Evolutionary conservation across 2,329 filamentous ascomycete genomes (phyloP).

Genomic region (Aschersonia sp.): DNA sequence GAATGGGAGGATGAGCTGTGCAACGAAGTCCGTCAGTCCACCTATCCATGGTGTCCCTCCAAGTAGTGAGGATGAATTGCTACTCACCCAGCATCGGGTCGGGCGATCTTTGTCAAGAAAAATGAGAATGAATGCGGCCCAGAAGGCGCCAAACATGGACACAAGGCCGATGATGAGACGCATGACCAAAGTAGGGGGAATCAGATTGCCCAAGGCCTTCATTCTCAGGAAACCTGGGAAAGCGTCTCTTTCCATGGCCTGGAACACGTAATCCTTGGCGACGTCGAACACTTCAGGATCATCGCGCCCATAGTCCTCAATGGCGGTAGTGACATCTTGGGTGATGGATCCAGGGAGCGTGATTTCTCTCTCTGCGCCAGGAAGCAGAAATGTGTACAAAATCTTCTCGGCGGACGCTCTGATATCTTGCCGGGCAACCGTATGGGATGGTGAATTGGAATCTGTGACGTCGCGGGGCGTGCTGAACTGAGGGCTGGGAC

Average conservation of each 20-base stretch:
- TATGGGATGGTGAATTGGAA: slow-evolving; percentile 70
- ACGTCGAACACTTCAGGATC: slow-evolving; percentile 95
- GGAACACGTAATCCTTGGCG: slow-evolving; percentile 98
- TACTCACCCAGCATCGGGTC: slow-evolving; percentile 72
- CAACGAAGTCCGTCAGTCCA: slow-evolving; percentile 7
- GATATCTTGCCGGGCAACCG: slow-evolving; percentile 79
- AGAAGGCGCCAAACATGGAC: slow-evolving; percentile 82
- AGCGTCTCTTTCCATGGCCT: slow-evolving; percentile 99
- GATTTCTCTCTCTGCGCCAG: slow-evolving; percentile 92
- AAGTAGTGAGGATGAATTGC: too few relatives aligned
- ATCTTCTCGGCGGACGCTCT: slow-evolving; percentile 93
- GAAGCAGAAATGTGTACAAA: slow-evolving; percentile 90
- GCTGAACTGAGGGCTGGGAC: slow-evolving; percentile 42
- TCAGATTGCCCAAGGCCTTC: slow-evolving; percentile 90
- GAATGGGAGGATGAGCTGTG: slow-evolving; percentile 66
- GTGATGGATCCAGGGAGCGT: slow-evolving; percentile 81
- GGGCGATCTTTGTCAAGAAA: slow-evolving; percentile 65
- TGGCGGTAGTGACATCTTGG: slow-evolving; percentile 68
- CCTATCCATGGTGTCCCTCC: neutral
- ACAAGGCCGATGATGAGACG: slow-evolving; percentile 70
- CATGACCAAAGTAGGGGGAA: slow-evolving; percentile 78
- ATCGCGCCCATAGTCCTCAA: slow-evolving; percentile 83
- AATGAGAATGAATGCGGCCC: slow-evolving; percentile 86
- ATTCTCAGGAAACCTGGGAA: slow-evolving; percentile 91
- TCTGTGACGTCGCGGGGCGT: slow-evolving; percentile 51